Percentiles rank a stretch among this genome's conserved stretches.
Conservation (phyloP, 768 basidiomycete species). For the Agrocybe chaxingu region DNA sequence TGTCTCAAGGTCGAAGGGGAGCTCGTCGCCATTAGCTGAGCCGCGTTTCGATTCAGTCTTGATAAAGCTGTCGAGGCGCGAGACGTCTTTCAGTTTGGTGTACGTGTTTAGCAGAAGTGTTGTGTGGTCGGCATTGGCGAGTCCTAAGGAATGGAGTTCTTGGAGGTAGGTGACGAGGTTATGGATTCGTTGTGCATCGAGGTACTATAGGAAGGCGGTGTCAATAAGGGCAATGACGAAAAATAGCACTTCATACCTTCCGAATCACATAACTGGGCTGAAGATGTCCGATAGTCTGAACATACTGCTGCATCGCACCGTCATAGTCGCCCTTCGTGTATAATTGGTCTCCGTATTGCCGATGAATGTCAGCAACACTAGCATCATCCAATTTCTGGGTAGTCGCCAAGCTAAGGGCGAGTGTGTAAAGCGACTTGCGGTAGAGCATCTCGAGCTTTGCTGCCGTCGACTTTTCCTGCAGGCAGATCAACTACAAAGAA, state of each 20-base stretch:
- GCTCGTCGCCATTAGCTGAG: conserved; percentile 53
- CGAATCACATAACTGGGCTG: conserved; percentile 96
- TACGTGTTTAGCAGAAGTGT: conserved; percentile 96
- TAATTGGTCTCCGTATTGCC: conserved; percentile 87
- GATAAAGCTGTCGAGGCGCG: conserved; percentile 88
- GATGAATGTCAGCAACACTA: conserved; percentile 84
- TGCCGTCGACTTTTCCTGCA: conserved; percentile 77
- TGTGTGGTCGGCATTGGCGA: conserved; percentile 95
- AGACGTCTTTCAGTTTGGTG: conserved; percentile 92
- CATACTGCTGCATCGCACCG: conserved; percentile 87
- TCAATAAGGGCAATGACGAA: not conserved
- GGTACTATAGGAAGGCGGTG: conserved; percentile 54
- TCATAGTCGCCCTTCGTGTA: conserved; percentile 92
- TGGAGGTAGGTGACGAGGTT: conserved; percentile 95
- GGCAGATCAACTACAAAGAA: conserved; percentile 49
- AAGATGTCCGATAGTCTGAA: conserved; percentile 84
- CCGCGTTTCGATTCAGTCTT: conserved; percentile 71
- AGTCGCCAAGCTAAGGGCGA: conserved; percentile 82
- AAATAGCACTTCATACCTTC: conserved; percentile 54
- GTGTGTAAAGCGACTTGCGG: conserved; percentile 67
- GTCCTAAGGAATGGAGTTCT: conserved; percentile 84
- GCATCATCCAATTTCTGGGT: conserved; percentile 71
- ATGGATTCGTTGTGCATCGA: conserved; percentile 94
- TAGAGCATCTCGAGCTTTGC: conserved; percentile 88
- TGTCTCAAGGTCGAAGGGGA: conserved; percentile 96